phyloP scores from a whole-genome alignment of 2,329 filamentous ascomycete genomes.

The Cladophialophora immunda region DNA sequence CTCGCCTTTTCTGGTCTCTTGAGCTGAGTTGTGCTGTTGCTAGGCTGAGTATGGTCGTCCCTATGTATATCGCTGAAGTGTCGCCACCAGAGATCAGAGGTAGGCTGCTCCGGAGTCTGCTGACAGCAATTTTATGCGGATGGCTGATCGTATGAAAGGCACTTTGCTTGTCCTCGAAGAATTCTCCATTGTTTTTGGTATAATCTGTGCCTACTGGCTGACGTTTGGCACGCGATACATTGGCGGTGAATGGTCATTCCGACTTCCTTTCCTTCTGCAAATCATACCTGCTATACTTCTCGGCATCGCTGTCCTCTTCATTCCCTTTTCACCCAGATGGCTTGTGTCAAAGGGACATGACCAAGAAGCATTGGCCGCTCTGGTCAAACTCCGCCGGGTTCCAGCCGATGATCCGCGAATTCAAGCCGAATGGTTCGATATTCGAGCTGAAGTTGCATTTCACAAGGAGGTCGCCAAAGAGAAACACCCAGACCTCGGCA shows the following conservation, averaged over 20 bases:
- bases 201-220: constrained; percentile 50
- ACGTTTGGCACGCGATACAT: constrained; percentile 57
- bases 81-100: constrained; percentile 50
- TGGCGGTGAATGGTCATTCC: constrained; percentile 56
- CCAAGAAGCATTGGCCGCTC: constrained; percentile 57
- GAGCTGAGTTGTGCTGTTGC: constrained; percentile 18
- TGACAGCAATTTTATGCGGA: background rate
- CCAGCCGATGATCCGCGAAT: constrained; percentile 60
- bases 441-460: constrained; percentile 63
- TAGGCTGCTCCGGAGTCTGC: constrained; percentile 45
- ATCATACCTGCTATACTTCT: constrained; percentile 52
- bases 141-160: constrained; percentile 28
- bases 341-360: constrained; percentile 58
- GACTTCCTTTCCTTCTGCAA: constrained; percentile 59
- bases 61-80: constrained; percentile 63
- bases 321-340: constrained; percentile 66
- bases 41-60: constrained; percentile 49
- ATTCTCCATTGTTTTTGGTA: constrained; percentile 50
- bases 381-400: constrained; percentile 59
- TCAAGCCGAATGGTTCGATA: constrained; percentile 60
- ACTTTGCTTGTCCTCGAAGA: constrained; percentile 51
- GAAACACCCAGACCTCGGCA: constrained; percentile 51
- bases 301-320: constrained; percentile 49
- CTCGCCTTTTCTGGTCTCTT: background rate
- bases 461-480: constrained; percentile 56